Conservation (phyloP, 1,284 basidiomycete species). For the Cryptococcus neoformans region DNA sequence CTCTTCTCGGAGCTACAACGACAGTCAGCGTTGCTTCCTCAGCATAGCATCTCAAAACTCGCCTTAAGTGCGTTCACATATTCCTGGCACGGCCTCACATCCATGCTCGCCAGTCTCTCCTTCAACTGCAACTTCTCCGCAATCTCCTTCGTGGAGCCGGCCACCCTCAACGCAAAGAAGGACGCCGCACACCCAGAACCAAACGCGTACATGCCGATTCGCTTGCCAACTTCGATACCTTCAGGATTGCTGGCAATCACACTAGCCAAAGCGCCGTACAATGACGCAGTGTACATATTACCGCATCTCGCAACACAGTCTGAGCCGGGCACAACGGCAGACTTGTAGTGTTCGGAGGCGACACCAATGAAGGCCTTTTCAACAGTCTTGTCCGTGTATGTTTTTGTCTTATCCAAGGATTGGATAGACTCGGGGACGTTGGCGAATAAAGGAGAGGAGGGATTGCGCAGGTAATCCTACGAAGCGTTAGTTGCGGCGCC, state of each 20-base stretch:
- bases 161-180: slow-evolving; percentile 83
- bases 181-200: slow-evolving; percentile 88
- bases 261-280: slow-evolving; percentile 90
- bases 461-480: slow-evolving; percentile 81
- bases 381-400: slow-evolving; percentile 86
- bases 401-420: slow-evolving; percentile 63
- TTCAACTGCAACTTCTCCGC: slow-evolving; percentile 73
- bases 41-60: slow-evolving; percentile 12
- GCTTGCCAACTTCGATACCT: slow-evolving; percentile 67
- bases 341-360: slow-evolving; percentile 68
- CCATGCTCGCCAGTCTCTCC: slow-evolving; percentile 75
- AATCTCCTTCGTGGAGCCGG: slow-evolving; percentile 80
- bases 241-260: slow-evolving; percentile 69
- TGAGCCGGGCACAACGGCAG: slow-evolving; percentile 72
- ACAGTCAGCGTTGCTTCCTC: not conserved
- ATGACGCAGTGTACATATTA: slow-evolving; percentile 98
- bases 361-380: slow-evolving; percentile 87
- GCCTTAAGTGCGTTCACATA: slow-evolving; percentile 73
- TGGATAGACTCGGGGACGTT: slow-evolving; percentile 65
- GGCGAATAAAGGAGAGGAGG: slow-evolving; percentile 69
- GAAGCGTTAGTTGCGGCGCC: not conserved
- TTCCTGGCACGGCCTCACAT: slow-evolving; percentile 85
- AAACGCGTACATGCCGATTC: slow-evolving; percentile 89
- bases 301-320: slow-evolving; percentile 82
- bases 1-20: slow-evolving; percentile 76